Conservation (phyloP, 257 asterid genomes). For the Solanum commersonii region DNA sequence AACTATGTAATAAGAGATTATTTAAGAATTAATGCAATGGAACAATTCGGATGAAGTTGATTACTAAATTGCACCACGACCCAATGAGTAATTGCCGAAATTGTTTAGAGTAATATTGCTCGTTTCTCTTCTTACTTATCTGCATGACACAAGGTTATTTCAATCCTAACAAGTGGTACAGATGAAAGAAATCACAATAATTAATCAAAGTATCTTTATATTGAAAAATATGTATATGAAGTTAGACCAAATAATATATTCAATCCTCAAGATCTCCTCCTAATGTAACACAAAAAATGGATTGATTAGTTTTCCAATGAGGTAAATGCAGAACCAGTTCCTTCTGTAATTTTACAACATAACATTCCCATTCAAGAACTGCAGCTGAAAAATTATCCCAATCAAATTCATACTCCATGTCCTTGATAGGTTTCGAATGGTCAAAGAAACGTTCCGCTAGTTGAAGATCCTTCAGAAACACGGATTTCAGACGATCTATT, state of each 20-base stretch:
- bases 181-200: background rate
- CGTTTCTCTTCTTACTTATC: background rate
- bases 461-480: constrained; percentile 34
- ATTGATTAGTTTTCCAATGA: constrained; percentile 45
- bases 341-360: constrained; percentile 29
- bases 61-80: too few species aligned
- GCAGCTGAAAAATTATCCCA: constrained; percentile 31
- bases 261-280: constrained; percentile 7
- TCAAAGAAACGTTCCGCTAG: constrained; percentile 22
- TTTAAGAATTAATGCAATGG: too few species aligned
- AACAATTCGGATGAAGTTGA: too few species aligned
- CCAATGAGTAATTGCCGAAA: too few species aligned
- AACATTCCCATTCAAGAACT: constrained; percentile 60
- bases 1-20: too few species aligned
- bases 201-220: background rate
- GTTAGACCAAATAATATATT: background rate
- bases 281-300: constrained; percentile 25
- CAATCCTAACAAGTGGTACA: background rate
- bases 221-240: background rate
- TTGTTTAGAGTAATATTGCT: too few species aligned
- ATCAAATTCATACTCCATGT: constrained; percentile 15
- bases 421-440: constrained; percentile 1
- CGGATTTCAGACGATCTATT: constrained; percentile 17
- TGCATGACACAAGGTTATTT: background rate
- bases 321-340: constrained; percentile 40